These are phyloP conservation scores for Colletotrichum higginsianum DNA, from an alignment of 2,329 filamentous ascomycete genomes.

Conservation along the genomic window DNA sequence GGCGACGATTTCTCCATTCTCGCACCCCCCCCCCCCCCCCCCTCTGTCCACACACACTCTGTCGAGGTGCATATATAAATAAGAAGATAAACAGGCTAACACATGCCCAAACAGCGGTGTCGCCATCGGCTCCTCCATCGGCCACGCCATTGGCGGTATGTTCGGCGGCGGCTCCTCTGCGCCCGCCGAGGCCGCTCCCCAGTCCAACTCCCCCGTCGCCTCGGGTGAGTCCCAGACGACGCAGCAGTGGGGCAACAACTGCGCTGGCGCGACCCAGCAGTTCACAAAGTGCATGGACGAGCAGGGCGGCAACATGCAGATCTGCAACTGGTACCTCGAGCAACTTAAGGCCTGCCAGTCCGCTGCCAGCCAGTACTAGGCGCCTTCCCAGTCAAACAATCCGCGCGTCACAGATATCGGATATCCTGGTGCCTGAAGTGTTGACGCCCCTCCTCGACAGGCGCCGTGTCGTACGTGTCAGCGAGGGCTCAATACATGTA, in stretches of 20 bases:
- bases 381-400: background rate
- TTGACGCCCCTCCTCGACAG: background rate
- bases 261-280: constrained; percentile 82
- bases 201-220: constrained; percentile 55
- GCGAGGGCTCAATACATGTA: constrained; percentile 21
- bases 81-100: constrained; percentile 1
- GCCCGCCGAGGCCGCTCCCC: constrained; percentile 58
- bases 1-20: too few relatives aligned
- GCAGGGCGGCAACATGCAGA: constrained; percentile 92
- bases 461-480: background rate
- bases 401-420: background rate
- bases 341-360: constrained; percentile 93
- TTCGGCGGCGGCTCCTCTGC: constrained; percentile 82
- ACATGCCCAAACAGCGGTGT: constrained; percentile 78
- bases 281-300: constrained; percentile 99
- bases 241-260: constrained; percentile 70
- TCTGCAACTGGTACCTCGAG: constrained; percentile 98
- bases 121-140: constrained; percentile 94
- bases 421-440: background rate
- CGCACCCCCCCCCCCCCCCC: too few relatives aligned
- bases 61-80: too few relatives aligned
- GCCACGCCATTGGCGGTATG: constrained; percentile 91
- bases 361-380: constrained; percentile 80
- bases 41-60: too few relatives aligned
- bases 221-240: constrained; percentile 67